phyloP scores from a whole-genome alignment of 2,329 filamentous ascomycete genomes.

The Botryotinia globosa region DNA sequence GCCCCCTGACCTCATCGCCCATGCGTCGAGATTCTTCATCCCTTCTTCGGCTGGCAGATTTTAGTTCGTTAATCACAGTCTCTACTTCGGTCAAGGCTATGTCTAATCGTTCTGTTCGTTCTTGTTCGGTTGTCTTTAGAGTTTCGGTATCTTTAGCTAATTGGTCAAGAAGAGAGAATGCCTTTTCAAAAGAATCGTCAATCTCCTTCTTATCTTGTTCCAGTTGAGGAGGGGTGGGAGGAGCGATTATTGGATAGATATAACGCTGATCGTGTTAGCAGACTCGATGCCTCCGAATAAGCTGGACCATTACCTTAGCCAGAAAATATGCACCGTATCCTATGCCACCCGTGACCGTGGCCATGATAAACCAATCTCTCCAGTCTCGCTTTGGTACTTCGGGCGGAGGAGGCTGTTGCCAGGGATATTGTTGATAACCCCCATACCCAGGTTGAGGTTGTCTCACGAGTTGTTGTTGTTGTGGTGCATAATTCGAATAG shows the following conservation, averaged over 20 bases:
- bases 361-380: slow-evolving; percentile 99
- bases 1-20: slow-evolving; percentile 76
- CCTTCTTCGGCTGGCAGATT: slow-evolving; percentile 73
- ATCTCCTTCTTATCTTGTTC: slow-evolving; percentile 92
- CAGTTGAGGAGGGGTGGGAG: slow-evolving; percentile 88
- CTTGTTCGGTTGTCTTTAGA: slow-evolving; percentile 82
- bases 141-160: slow-evolving; percentile 84
- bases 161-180: slow-evolving; percentile 88
- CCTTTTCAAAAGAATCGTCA: slow-evolving; percentile 88
- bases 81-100: slow-evolving; percentile 80
- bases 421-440: slow-evolving; percentile 51
- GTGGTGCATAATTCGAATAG: slow-evolving; percentile 43
- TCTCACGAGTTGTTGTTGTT: slow-evolving; percentile 45
- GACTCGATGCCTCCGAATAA: not conserved
- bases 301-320: slow-evolving; percentile 63
- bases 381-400: slow-evolving; percentile 79
- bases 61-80: slow-evolving; percentile 75
- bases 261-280: slow-evolving; percentile 62
- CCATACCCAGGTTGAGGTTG: slow-evolving; percentile 45
- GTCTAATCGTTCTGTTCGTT: slow-evolving; percentile 80
- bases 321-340: slow-evolving; percentile 85
- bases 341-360: slow-evolving; percentile 86
- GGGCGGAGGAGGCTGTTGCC: slow-evolving; percentile 55
- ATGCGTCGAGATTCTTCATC: slow-evolving; percentile 86
- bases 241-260: slow-evolving; percentile 83